Evolutionary conservation across 2,329 filamentous ascomycete genomes (phyloP).

Genomic region (Fusarium sp.): DNA sequence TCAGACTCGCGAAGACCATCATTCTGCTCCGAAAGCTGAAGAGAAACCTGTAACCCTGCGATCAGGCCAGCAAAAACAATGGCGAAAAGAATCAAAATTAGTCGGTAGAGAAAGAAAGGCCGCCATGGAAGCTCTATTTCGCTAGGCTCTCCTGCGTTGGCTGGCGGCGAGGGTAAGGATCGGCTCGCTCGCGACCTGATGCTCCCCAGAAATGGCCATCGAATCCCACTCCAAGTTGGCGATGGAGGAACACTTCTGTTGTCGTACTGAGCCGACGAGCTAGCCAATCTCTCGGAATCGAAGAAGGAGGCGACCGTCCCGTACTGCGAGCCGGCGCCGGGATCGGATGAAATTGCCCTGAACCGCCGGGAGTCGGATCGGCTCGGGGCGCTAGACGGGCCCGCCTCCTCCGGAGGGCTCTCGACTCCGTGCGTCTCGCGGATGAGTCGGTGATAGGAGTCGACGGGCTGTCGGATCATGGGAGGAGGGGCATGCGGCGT

Average conservation of each 20-base stretch:
- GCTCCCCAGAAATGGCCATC: conserved; percentile 49
- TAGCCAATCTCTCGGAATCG: conserved; percentile 47
- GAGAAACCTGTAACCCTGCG: conserved; percentile 50
- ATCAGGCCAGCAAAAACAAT: conserved; percentile 50
- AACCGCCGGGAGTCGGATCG: conserved; percentile 30
- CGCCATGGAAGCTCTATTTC: conserved; percentile 54
- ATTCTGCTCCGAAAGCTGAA: conserved; percentile 51
- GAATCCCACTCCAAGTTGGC: conserved; percentile 24
- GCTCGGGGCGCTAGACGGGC: conserved; percentile 17
- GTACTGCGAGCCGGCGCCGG: conserved; percentile 18
- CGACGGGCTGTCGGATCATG: conserved; percentile 42
- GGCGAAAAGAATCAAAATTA: conserved; percentile 51
- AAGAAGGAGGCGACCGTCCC: conserved; percentile 46
- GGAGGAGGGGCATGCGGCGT: conserved; percentile 36
- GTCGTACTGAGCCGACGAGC: conserved; percentile 33
- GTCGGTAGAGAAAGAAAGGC: conserved; percentile 55
- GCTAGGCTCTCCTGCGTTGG: conserved; percentile 37
- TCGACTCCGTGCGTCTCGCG: conserved; percentile 46
- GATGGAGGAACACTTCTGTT: conserved; percentile 25
- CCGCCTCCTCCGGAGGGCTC: conserved; percentile 15
- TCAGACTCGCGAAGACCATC: conserved; percentile 49
- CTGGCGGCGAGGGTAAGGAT: conserved; percentile 31
- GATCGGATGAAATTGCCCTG: conserved; percentile 17
- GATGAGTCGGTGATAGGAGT: conserved; percentile 48
- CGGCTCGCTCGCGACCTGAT: conserved; percentile 41